Percentiles rank a stretch among this genome's conserved stretches.
phyloP scores from a whole-genome alignment of 805 yeast genomes.

The Starmerella davenportii region DNA sequence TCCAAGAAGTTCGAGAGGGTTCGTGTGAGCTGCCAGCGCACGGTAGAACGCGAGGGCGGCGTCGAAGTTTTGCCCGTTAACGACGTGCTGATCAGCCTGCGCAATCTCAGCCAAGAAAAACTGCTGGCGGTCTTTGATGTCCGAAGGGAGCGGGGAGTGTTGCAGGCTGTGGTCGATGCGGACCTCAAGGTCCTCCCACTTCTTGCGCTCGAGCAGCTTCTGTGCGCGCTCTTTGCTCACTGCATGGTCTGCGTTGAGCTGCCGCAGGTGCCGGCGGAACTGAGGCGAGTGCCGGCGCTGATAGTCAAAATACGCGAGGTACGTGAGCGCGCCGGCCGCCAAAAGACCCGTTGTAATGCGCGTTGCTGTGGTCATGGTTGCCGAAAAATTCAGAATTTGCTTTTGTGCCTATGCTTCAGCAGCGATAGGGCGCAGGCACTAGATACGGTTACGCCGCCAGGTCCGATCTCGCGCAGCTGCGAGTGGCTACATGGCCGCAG shows the following conservation, averaged over 20 bases:
- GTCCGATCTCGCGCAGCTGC: too few relatives aligned
- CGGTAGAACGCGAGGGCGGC: constrained; percentile 86
- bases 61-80: constrained; percentile 41
- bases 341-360: constrained; percentile 20
- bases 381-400: too few relatives aligned
- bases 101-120: constrained; percentile 72
- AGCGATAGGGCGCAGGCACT: too few relatives aligned
- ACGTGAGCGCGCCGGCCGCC: constrained; percentile 26
- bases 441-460: too few relatives aligned
- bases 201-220: constrained; percentile 39
- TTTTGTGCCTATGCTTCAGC: too few relatives aligned
- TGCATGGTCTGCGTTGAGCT: constrained; percentile 42
- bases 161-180: constrained; percentile 47
- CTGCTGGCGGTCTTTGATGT: constrained; percentile 48
- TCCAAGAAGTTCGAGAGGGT: constrained; percentile 78
- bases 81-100: constrained; percentile 64
- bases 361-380: constrained; percentile 22
- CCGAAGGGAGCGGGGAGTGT: constrained; percentile 59
- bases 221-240: constrained; percentile 39
- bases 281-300: constrained; percentile 65
- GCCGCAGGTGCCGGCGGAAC: constrained; percentile 62
- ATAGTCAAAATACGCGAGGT: constrained; percentile 82
- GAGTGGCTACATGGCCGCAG: too few relatives aligned
- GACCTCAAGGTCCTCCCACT: constrained; percentile 38
- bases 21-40: constrained; percentile 83